Evolutionary conservation across 768 basidiomycete species (phyloP), one percentile per base, ranked within the genome.

Genomic region (Rhizopogon sp.): DNA sequence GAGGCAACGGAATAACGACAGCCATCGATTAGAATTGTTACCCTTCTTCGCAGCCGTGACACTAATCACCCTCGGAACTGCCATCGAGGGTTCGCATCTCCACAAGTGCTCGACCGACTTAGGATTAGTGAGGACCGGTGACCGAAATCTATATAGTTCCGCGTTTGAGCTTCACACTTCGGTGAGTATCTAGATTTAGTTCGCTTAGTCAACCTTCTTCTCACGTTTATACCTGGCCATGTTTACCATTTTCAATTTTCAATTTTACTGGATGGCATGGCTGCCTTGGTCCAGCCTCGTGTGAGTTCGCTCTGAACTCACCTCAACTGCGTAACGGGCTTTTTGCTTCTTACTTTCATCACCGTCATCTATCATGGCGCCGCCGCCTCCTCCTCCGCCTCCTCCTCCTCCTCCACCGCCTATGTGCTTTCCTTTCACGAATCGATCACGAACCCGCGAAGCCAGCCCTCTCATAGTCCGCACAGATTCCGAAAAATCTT

Each of bases 401-500:
- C 82, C 81, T 1, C 80, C 81, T 0, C 79, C 72, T 0, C 77
- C 49, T 0, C 68, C 78, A 0, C 81, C 82, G 6, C 81, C 82
- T 14, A 75, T 83, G 56, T 86, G 84, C 59, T 76, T 85, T 31
- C 84, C 84, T 3, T 86, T 83, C 67, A 64, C 62, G 0, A 71
- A 61, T 55, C 66, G 52, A 25, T 5, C 68, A 1, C 70, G 54
- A 31, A 60, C 61, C 53, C 64, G 63, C 44, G 59, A 66, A 53
- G 60, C 68, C 2, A 70, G 64, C 44, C 68, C 70, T 0, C 66
- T 71, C 60, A 54, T 63, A 16, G 20, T 22, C n/a, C 70, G 70
- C 40, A 60, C 51, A 37, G 54, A 76, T 73, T 58, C 70, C 47
- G 68, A 76, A 72, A 62, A 83, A 78, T 70, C 74, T 69, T 60